These are phyloP conservation scores for Ophiosphaerella korrae DNA, from an alignment of 2,329 filamentous ascomycete genomes.

Conservation along the genomic window DNA sequence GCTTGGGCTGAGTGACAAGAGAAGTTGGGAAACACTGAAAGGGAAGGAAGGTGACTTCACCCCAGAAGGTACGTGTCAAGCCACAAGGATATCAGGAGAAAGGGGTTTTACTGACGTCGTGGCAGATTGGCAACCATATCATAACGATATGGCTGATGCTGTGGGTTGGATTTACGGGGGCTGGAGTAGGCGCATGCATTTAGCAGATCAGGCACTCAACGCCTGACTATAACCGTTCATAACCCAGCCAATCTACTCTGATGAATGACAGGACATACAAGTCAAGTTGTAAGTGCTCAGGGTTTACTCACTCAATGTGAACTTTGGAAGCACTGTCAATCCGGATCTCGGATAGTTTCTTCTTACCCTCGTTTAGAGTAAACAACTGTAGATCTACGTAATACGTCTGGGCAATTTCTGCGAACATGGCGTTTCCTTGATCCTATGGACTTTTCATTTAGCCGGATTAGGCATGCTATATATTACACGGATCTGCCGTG, in stretches of 20 bases:
- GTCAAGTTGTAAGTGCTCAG: background rate
- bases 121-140: conserved; percentile 41
- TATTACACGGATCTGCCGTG: background rate
- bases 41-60: conserved; percentile 28
- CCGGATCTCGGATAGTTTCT: background rate
- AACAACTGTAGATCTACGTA: background rate
- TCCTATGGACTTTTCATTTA: background rate
- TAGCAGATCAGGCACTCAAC: conserved; percentile 34
- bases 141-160: conserved; percentile 44
- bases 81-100: too few species aligned
- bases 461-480: conserved; percentile 1
- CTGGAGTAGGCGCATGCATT: conserved; percentile 36
- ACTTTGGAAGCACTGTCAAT: background rate
- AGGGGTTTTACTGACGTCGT: conserved; percentile 1
- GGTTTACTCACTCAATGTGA: background rate
- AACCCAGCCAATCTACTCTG: conserved; percentile 3
- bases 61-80: conserved; percentile 28
- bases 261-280: background rate
- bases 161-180: conserved; percentile 45
- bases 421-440: background rate
- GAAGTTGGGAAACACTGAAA: conserved; percentile 41
- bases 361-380: background rate
- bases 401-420: background rate
- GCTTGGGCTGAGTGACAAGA: conserved; percentile 31
- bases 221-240: conserved; percentile 16